These are phyloP conservation scores for Ganoderma multipileum DNA, from an alignment of 1,284 basidiomycete species.

Conservation along the genomic window DNA sequence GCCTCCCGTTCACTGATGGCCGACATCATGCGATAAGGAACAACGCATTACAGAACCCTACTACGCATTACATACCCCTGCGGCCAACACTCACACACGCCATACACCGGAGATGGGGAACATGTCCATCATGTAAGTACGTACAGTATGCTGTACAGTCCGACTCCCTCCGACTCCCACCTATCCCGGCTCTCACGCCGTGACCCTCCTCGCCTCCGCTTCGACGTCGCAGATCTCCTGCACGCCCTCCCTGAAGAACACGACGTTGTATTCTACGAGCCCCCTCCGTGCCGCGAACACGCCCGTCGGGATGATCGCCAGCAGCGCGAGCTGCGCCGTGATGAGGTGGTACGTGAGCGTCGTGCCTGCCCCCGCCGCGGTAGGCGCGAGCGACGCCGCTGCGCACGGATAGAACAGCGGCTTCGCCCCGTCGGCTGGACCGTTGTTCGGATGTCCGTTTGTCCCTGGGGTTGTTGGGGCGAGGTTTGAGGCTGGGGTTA, in stretches of 20 bases:
- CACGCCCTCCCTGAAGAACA: conserved; percentile 83
- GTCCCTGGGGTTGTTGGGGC: conserved; percentile 26
- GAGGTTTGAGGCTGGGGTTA: conserved; percentile 3
- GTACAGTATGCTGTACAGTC: too few species aligned
- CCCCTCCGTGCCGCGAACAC: conserved; percentile 83
- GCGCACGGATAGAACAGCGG: conserved; percentile 58
- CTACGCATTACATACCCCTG: neutral
- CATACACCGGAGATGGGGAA: neutral
- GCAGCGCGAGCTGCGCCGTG: conserved; percentile 80
- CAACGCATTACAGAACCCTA: too few species aligned
- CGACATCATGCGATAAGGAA: neutral
- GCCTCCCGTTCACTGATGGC: neutral
- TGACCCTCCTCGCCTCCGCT: conserved; percentile 51
- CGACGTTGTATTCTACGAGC: conserved; percentile 92
- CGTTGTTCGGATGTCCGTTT: conserved; percentile 30
- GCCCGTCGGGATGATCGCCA: conserved; percentile 82
- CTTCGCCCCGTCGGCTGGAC: conserved; percentile 12
- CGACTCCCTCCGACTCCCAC: neutral
- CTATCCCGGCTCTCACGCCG: neutral
- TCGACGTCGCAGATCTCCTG: conserved; percentile 81
- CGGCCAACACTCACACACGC: neutral
- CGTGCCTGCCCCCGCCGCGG: conserved; percentile 63
- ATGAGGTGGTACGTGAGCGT: conserved; percentile 90
- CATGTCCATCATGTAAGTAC: neutral
- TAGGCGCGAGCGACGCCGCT: conserved; percentile 65